Evolutionary conservation across 176 grass and related monocot species (phyloP).

Genomic region (Leersia perrieri): DNA sequence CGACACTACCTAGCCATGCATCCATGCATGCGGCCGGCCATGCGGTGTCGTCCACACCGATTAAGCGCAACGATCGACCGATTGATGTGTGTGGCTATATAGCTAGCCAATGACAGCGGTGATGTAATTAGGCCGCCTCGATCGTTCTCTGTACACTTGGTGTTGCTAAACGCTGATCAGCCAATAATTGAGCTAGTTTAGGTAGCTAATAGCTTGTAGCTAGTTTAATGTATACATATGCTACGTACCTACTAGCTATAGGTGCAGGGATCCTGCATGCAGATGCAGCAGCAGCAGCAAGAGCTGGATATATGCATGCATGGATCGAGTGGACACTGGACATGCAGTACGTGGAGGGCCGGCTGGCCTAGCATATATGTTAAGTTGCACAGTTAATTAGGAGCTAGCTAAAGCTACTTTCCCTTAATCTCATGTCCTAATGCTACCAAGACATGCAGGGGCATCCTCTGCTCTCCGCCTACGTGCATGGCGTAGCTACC

Average conservation of each 20-base stretch:
- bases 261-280: too few relatives aligned
- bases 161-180: neutral
- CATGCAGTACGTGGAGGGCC: neutral
- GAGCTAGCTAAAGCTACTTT: neutral
- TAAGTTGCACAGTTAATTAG: too few relatives aligned
- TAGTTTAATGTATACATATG: neutral
- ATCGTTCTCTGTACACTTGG: constrained; percentile 33
- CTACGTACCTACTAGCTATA: too few relatives aligned
- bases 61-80: neutral
- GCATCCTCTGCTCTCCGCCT: neutral
- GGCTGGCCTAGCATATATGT: neutral
- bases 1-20: too few relatives aligned
- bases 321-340: neutral
- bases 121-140: constrained; percentile 5
- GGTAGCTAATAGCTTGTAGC: neutral
- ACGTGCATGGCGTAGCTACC: neutral
- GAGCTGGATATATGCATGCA: too few relatives aligned
- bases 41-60: neutral
- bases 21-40: too few relatives aligned
- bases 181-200: too few relatives aligned
- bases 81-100: neutral
- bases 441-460: constrained; percentile 29
- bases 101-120: constrained; percentile 13
- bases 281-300: neutral
- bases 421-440: constrained; percentile 34